Base-by-base conservation (phyloP, 306 rosid species). In the Heteromeles arbutifolia region DNA sequence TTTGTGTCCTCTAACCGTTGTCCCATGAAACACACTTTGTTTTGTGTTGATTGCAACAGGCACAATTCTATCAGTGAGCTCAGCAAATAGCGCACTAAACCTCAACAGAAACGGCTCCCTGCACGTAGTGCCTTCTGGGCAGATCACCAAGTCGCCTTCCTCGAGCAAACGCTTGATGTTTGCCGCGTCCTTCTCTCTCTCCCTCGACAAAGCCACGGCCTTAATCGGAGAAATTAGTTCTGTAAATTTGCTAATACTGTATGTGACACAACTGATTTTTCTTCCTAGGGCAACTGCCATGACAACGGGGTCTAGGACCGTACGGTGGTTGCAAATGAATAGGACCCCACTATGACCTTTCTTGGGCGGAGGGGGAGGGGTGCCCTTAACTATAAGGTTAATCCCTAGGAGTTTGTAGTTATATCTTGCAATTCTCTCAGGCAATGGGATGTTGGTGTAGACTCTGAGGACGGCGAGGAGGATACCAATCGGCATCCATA, bases 111-210 rank as follows among this genome's bases (percentile, higher is more conserved):
- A 95, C 3, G 97, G 91, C 64, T 95, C 99, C 11, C 99, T 85
- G 17, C 99, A 95, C 1, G 97, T 95, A 1, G 97, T 95, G 3
- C 99, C 99, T 78, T 95, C 99, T 0, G 97, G 99, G 69, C 91
- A 95, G 59, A 95, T 92, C 68, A 95, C 93, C 21, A 95, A 74
- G 68, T 92, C 99, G 2, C 99, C 99, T 68, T 95, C 97, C 74
- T 90, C 88, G 17, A 95, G 96, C 69, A 92, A 69, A 8, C 81
- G 86, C 58, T 78, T 89, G 18, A 95, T 95, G 19, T 90, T 84
- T 0, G 81, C 97, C 0, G 97, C 99, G 22, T 95, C 99, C 77
- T 75, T 92, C 45, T 90, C 97, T 68, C 97, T 79, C 58, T 95
- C 99, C 68, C 99, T 83, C 2, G 99, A 86, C 11, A 95, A 76